Conservation (phyloP, 805 yeast genomes). For the Teunomyces pallodes region DNA sequence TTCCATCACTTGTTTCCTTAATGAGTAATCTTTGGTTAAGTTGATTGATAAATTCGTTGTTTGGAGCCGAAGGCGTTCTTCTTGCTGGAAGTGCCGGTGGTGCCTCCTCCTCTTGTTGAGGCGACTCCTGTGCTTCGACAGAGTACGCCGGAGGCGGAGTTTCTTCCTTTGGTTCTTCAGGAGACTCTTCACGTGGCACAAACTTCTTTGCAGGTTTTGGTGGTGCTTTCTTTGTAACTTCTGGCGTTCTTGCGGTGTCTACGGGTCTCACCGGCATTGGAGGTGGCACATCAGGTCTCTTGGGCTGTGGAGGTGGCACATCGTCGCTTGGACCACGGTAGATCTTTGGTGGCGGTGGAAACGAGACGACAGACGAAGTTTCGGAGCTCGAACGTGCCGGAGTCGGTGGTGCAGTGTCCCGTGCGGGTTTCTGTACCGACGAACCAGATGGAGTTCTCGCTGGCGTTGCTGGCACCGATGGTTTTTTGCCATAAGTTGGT, state of each 20-base stretch:
- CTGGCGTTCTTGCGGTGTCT: not conserved
- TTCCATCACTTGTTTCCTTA: no score
- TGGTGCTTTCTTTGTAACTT: conserved; percentile 27
- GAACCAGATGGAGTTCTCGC: not conserved
- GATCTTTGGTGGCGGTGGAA: conserved; percentile 16
- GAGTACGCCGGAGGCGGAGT: conserved; percentile 23
- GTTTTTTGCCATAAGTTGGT: not conserved
- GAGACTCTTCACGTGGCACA: conserved; percentile 4
- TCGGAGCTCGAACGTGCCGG: not conserved
- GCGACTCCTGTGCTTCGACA: conserved; percentile 2
- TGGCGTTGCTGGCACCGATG: not conserved
- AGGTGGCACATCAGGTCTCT: not conserved
- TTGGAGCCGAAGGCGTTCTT: not conserved
- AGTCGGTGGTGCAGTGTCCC: not conserved
- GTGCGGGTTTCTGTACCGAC: not conserved
- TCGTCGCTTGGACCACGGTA: conserved; percentile 5
- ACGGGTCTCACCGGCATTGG: not conserved
- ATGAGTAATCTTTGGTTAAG: not conserved
- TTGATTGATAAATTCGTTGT: not conserved
- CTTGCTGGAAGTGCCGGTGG: not conserved
- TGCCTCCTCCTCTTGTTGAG: not conserved
- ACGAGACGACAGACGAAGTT: conserved; percentile 1
- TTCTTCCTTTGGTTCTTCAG: conserved; percentile 4
- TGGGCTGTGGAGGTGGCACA: not conserved
- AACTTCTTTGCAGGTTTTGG: conserved; percentile 43